Base-by-base conservation (phyloP, 2,329 filamentous ascomycete genomes). In the Thyridium curvatum region DNA sequence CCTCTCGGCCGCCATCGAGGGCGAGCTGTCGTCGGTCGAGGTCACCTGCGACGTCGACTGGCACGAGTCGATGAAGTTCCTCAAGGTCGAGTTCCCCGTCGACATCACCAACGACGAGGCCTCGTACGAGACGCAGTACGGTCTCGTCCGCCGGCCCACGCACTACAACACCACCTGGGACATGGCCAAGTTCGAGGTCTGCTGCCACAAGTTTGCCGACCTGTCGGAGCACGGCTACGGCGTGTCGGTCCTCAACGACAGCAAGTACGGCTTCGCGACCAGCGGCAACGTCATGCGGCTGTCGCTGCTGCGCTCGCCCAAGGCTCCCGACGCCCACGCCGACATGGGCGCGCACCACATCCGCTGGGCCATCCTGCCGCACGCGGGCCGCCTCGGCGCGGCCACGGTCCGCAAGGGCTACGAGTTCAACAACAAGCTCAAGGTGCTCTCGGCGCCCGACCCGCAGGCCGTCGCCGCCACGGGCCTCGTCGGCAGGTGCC, bases 31-130 rank as follows among this genome's bases (percentile, higher is more conserved):
- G 0, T 82, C 79, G 47, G 75, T 97, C 13, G 85, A 94, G 47
- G 81, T 91, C 46, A 74, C 79, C 31, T 84, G 83, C 37, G 87
- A 94, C 49, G 86, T 97, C n/a, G 87, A 96, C 56, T 98, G 93
- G 93, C 85, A 84, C 50, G 93, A 98, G 62, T 88, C 80, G 12
- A 96, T 93, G 84, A 94, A 93, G 58, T 97, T 97, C 72, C 76
- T 98, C 55, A 98, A 98, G 71, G 91, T 97, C 37, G 93, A 98
- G 60, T 98, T 98, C 65, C 91, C 93, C 0, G 90, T 96, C 46
- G 84, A 94, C 53, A 74, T 97, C 46, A 78, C 81, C 50, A 96
- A 91, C 62, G 94, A 84, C 0, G 89, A 96, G 62, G 93, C 93
- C 26, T 86, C 82, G 12, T 98, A 98, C 60, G 93, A 98, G 62